These are phyloP conservation scores for Rhodomyrtus tomentosa DNA, from an alignment of 345 rosid species.

Conservation along the genomic window DNA sequence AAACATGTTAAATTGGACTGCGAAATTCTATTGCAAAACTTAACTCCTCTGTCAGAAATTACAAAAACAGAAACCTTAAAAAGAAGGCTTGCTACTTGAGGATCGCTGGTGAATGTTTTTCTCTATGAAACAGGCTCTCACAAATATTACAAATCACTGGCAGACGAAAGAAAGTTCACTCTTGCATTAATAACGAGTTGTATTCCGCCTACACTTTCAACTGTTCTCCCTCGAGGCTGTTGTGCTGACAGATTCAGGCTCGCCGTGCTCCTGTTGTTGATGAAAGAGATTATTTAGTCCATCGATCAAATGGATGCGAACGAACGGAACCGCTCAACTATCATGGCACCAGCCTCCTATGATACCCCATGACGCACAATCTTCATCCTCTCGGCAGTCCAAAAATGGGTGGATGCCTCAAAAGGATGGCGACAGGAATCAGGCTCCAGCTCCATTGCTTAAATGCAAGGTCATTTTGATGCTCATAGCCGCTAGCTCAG, in stretches of 20 bases:
- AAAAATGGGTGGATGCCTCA: not conserved
- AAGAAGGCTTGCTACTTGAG: not conserved
- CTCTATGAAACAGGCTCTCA: not conserved
- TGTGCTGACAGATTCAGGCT: not conserved
- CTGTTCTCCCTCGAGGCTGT: not conserved
- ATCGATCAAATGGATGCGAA: not conserved
- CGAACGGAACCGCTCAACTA: not conserved
- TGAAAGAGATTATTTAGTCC: not conserved
- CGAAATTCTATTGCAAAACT: not conserved
- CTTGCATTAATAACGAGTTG: too few relatives aligned
- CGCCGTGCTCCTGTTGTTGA: not conserved
- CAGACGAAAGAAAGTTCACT: too few relatives aligned
- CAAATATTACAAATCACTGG: too few relatives aligned
- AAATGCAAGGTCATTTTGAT: slow-evolving; percentile 64
- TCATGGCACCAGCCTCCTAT: not conserved
- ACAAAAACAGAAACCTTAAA: not conserved
- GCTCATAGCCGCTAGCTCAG: slow-evolving; percentile 94
- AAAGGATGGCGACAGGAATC: not conserved
- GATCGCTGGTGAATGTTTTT: not conserved
- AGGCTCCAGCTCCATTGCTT: slow-evolving; percentile 33
- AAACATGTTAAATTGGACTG: not conserved
- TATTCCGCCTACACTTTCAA: not conserved
- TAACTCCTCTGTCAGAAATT: not conserved
- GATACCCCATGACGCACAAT: not conserved
- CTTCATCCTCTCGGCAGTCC: not conserved